These are phyloP conservation scores for Plasmodium vinckei DNA, from an alignment of 169 alveolate genomes.

Conservation along the genomic window DNA sequence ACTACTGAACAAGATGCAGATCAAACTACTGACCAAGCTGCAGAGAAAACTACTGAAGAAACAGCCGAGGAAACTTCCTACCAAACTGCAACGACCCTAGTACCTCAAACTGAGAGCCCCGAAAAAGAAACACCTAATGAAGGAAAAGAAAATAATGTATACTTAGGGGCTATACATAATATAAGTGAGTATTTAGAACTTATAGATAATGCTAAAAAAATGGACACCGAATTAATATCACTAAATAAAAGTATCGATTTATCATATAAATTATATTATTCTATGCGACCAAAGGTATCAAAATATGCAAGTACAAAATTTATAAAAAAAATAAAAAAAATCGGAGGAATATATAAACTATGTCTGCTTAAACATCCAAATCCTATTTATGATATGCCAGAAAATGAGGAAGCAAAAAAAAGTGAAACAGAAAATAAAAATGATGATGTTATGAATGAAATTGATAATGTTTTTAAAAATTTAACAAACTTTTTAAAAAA, in stretches of 20 bases:
- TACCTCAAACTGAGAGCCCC: no score
- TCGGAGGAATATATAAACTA: conserved; percentile 77
- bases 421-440: not conserved
- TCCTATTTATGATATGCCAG: not conserved
- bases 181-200: conserved; percentile 46
- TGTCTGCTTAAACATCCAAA: conserved; percentile 77
- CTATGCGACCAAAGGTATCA: conserved; percentile 73
- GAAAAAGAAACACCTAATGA: not conserved
- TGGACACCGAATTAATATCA: conserved; percentile 22
- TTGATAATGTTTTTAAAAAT: conserved; percentile 9
- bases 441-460: not conserved
- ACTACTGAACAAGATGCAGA: not conserved
- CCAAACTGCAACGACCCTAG: not conserved
- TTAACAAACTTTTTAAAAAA: not conserved
- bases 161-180: conserved; percentile 34
- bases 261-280: conserved; percentile 58
- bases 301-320: conserved; percentile 65
- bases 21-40: not conserved
- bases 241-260: conserved; percentile 32
- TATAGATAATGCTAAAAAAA: conserved; percentile 28
- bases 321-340: conserved; percentile 61
- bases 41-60: not conserved
- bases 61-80: not conserved
- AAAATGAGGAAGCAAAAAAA: not conserved
- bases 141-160: not conserved